Conservation (phyloP, 202 grass and related monocot species). For the Panicum virgatum region DNA sequence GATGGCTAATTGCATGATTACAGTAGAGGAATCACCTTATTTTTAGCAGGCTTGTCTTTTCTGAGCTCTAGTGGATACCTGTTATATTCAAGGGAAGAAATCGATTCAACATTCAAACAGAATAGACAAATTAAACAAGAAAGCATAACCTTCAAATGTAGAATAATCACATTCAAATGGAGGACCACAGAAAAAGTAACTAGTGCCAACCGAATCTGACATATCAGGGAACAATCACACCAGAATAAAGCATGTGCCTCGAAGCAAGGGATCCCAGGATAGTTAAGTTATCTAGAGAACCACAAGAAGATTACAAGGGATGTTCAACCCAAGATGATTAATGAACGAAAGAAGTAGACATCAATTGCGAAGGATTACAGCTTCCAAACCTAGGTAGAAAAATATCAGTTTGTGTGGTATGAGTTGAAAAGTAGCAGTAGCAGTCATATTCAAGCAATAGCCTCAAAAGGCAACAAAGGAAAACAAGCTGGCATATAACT, state of each 20-base stretch:
- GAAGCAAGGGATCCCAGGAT: constrained; percentile 5
- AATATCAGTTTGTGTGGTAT: background rate
- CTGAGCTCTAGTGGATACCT: constrained; percentile 97
- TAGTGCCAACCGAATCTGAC: background rate
- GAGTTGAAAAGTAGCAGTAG: background rate
- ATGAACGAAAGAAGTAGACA: background rate
- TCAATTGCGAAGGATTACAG: background rate
- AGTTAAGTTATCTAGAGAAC: constrained; percentile 23
- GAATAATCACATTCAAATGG: constrained; percentile 11
- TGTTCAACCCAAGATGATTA: background rate
- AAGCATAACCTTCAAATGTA: constrained; percentile 32
- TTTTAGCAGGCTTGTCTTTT: constrained; percentile 94
- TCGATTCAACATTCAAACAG: constrained; percentile 30
- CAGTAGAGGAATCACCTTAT: constrained; percentile 56
- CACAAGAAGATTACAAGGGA: background rate
- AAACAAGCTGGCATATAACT: background rate
- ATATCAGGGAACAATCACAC: constrained; percentile 14
- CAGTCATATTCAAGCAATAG: background rate
- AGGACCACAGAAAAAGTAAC: background rate
- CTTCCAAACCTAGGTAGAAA: background rate
- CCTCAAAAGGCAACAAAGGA: background rate
- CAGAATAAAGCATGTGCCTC: constrained; percentile 28
- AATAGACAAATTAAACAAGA: constrained; percentile 24
- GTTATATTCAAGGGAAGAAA: constrained; percentile 52
- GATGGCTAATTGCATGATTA: constrained; percentile 37